These are phyloP conservation scores for Corylus americana DNA, from an alignment of 306 rosid genomes.

Conservation along the genomic window DNA sequence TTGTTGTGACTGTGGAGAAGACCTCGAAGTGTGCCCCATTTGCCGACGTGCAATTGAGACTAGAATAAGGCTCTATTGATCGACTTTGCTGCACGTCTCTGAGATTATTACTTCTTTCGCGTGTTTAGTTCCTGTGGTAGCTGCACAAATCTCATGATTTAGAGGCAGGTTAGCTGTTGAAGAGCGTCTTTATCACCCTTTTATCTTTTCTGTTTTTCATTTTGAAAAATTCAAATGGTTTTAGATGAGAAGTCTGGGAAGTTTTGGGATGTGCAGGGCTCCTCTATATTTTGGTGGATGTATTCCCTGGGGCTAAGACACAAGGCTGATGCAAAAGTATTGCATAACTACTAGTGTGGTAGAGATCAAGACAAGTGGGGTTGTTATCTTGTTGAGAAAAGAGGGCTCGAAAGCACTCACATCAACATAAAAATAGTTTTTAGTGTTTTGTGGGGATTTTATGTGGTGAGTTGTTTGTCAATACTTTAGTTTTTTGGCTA, in stretches of 20 bases:
- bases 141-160: conserved; percentile 7
- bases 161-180: conserved; percentile 6
- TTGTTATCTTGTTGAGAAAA: background rate
- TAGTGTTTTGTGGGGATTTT: too few species aligned
- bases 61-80: conserved; percentile 71
- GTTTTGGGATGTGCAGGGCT: conserved; percentile 22
- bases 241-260: background rate
- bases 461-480: too few species aligned
- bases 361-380: background rate
- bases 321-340: conserved; percentile 2
- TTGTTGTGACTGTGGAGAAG: conserved; percentile 77
- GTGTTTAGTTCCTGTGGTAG: background rate
- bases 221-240: background rate
- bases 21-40: conserved; percentile 69
- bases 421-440: too few species aligned
- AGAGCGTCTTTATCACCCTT: background rate
- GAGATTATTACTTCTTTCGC: background rate
- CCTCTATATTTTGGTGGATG: background rate
- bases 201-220: too few species aligned
- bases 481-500: too few species aligned
- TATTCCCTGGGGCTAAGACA: conserved; percentile 5
- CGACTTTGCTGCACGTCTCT: background rate
- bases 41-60: conserved; percentile 65
- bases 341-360: background rate
- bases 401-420: too few species aligned